Conservation (phyloP, 768 basidiomycete genomes). For the Leucocoprinus sp. region DNA sequence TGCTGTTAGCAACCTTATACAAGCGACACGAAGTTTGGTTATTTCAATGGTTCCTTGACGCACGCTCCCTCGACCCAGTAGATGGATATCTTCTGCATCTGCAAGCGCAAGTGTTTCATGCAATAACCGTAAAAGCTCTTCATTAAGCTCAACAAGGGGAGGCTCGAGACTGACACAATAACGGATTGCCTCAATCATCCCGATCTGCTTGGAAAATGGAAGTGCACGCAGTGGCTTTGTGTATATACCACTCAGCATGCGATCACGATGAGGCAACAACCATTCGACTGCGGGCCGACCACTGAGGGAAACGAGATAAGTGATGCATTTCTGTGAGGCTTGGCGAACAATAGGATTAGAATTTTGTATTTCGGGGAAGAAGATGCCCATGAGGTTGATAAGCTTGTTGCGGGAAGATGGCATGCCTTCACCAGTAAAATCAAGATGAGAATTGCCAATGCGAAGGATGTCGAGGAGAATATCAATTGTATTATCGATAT, state of each 20-base stretch:
- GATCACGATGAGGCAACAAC: conserved; percentile 77
- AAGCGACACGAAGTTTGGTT: conserved; percentile 85
- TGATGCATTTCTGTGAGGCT: conserved; percentile 75
- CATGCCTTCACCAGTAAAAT: conserved; percentile 35
- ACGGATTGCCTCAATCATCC: conserved; percentile 94
- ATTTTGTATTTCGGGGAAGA: conserved; percentile 84
- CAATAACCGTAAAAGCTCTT: conserved; percentile 83
- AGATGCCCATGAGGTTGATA: conserved; percentile 66
- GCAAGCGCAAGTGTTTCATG: conserved; percentile 93
- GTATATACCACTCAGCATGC: conserved; percentile 83
- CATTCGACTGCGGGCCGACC: conserved; percentile 68
- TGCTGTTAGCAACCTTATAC: conserved; percentile 87
- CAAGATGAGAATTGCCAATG: conserved; percentile 46
- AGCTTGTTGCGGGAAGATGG: conserved; percentile 45
- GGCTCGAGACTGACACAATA: conserved; percentile 88
- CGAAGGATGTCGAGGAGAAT: conserved; percentile 64
- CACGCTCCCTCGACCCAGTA: conserved; percentile 65
- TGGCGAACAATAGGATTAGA: conserved; percentile 80
- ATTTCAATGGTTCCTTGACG: conserved; percentile 78
- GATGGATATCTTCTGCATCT: conserved; percentile 86
- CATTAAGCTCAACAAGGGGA: conserved; percentile 84
- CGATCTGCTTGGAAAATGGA: conserved; percentile 92
- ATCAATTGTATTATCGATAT: conserved; percentile 70
- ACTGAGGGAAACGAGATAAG: conserved; percentile 66
- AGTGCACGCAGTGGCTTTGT: conserved; percentile 95